Base-by-base conservation (phyloP, 805 yeast species). In the Clavispora santaluciae region DNA sequence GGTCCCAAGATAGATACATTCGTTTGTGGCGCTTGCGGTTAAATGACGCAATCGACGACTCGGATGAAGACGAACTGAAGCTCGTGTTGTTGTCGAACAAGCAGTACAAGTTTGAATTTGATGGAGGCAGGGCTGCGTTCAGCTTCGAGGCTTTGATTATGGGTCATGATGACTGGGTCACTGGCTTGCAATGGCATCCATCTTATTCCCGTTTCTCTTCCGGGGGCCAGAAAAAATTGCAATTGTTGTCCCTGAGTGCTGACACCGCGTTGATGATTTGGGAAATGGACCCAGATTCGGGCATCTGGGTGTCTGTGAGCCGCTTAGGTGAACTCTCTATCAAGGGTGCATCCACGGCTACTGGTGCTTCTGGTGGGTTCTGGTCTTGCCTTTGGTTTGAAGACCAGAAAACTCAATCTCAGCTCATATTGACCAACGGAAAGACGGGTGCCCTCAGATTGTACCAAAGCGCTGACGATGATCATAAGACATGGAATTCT, bases 131-230 rank as follows among this genome's bases (percentile, higher is more conserved):
- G 38, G 77, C 76, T 43, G 78, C 83, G 4, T 73, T 89, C 38
- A 79, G 78, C 49, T 88, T 90, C 56, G 99, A 95, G 55, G 96
- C 99, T 0, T 75, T 93, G 44, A 79, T 93, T 20, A 83, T 93
- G 84, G 99, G 99, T 6, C 99, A 93, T 62, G 99, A 93, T 59
- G 99, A 93, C 60, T 93, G 99, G 99, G 82, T 95, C 20, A 79
- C 91, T 2, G 79, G 87, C 8, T 68, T 93, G 35, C 68, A 73
- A 41, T 93, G 99, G 98, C 86, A 83, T 55, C 82, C 86, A 3
- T 42, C 53, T 1, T 40, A 48, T 24, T 23, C 39, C 5, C 24
- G 22, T 6, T 13, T 26, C 22, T 11, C 41, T 11, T 24, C 36
- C 9, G 20, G 39, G 6, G 25, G 39, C 4, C 60, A 60, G 23